A percentile compares a stretch with the other conserved stretches of the same genome.
Conservation (phyloP, 2,329 filamentous ascomycete species). For the Colletotrichum somersetense region DNA sequence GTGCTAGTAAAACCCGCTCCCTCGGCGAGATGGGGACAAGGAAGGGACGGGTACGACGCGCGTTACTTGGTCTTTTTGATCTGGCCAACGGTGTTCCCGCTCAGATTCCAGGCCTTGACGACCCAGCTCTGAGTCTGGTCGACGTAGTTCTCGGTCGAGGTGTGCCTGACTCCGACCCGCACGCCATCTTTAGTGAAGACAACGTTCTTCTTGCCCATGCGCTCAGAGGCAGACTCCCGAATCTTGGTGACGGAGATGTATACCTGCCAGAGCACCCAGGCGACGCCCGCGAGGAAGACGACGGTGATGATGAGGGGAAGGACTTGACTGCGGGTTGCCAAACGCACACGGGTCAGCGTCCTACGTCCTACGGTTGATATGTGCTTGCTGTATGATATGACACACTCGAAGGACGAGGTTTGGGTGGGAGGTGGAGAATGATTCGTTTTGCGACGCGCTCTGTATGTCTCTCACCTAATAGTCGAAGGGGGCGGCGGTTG, state of each 20-base stretch:
- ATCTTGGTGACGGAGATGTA: conserved; percentile 77
- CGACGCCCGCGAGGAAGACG: conserved; percentile 66
- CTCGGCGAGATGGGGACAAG: not conserved
- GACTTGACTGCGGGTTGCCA: conserved; percentile 63
- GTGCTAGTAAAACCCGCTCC: not conserved
- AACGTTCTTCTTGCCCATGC: conserved; percentile 82
- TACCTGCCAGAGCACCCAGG: conserved; percentile 79
- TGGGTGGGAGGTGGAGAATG: not conserved
- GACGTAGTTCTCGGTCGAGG: conserved; percentile 77
- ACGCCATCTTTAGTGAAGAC: conserved; percentile 81
- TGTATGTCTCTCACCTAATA: conserved; percentile 24
- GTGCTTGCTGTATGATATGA: not conserved
- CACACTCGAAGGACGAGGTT: not conserved
- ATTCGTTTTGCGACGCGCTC: conserved; percentile 1
- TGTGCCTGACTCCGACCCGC: conserved; percentile 77
- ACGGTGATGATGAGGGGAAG: conserved; percentile 77
- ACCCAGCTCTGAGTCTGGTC: conserved; percentile 79
- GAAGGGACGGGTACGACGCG: not conserved
- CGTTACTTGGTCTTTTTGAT: conserved; percentile 38
- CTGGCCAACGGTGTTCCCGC: conserved; percentile 47
- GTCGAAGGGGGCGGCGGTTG: conserved; percentile 33
- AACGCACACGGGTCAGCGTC: conserved; percentile 9
- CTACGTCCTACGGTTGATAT: not conserved
- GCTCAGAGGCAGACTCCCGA: conserved; percentile 72
- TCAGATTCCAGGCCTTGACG: conserved; percentile 75